A percentile compares a stretch with the other conserved stretches of the same genome.
Conservation (phyloP, 225 moss, liverwort and hornwort genomes). For the Thuidium tamariscinum region DNA sequence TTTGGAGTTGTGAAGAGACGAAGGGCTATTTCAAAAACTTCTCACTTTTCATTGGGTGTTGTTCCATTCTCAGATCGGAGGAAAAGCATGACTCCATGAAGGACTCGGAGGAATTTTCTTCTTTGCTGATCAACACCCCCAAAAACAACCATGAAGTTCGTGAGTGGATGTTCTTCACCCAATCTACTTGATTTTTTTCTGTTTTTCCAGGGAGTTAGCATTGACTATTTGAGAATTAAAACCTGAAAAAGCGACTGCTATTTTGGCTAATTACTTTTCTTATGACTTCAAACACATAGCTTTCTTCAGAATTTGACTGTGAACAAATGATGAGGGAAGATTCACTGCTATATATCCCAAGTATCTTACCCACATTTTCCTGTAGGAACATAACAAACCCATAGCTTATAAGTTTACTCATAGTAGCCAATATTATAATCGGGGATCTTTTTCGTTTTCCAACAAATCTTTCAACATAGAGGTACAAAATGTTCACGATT, state of each 20-base stretch:
- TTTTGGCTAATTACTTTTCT: background rate
- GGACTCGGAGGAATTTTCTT: conserved; percentile 17
- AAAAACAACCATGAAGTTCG: conserved; percentile 10
- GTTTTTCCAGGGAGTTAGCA: background rate
- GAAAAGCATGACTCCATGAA: background rate
- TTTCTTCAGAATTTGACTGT: background rate
- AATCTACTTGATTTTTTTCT: background rate
- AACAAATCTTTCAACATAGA: background rate
- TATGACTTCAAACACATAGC: background rate
- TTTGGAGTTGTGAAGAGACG: background rate
- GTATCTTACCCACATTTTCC: background rate
- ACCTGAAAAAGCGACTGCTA: background rate
- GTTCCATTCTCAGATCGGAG: conserved; percentile 7
- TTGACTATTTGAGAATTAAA: background rate
- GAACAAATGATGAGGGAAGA: background rate
- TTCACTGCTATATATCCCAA: background rate
- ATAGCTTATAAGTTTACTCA: background rate
- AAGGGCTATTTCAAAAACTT: background rate
- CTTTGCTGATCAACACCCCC: conserved; percentile 5
- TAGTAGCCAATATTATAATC: background rate
- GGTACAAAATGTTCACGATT: background rate
- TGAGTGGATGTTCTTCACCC: conserved; percentile 23
- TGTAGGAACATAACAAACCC: background rate
- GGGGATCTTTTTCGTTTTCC: background rate
- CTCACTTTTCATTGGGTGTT: background rate